A percentile compares a stretch with the other conserved stretches of the same genome.
Conservation (phyloP, 208 protist species). For the Crithidia thermophila region DNA sequence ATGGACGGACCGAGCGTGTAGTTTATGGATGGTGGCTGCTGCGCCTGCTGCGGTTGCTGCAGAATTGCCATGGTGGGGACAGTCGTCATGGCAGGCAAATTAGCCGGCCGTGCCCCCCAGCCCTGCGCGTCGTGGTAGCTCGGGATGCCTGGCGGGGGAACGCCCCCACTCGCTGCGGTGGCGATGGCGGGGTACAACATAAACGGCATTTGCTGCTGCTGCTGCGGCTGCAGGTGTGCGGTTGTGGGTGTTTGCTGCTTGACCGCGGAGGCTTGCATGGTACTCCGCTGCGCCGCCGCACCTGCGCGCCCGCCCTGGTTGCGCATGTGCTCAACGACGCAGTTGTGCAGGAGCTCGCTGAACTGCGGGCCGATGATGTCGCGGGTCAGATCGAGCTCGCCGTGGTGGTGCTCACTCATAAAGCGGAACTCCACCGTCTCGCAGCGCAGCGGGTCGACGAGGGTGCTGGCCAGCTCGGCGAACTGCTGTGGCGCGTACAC, state of each 20-base stretch:
- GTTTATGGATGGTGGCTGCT: neutral
- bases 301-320: neutral
- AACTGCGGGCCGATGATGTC: constrained; percentile 21
- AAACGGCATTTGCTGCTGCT: constrained; percentile 2
- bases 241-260: neutral
- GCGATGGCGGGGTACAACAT: neutral
- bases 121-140: neutral
- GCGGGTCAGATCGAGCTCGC: constrained; percentile 56
- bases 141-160: no score
- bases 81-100: constrained; percentile 2
- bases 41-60: neutral
- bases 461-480: constrained; percentile 24
- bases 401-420: constrained; percentile 32
- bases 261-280: neutral
- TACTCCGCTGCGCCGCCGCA: neutral
- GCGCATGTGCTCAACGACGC: constrained; percentile 18
- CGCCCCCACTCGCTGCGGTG: no score
- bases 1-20: neutral
- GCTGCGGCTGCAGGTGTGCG: neutral
- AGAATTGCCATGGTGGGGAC: neutral
- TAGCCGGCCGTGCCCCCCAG: constrained; percentile 1
- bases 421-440: constrained; percentile 68
- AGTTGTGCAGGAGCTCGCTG: constrained; percentile 28
- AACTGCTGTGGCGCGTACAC: constrained; percentile 34
- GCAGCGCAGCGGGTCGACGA: constrained; percentile 50